Conservation (phyloP, 2,329 filamentous ascomycete genomes). For the Colletotrichum somersetense region DNA sequence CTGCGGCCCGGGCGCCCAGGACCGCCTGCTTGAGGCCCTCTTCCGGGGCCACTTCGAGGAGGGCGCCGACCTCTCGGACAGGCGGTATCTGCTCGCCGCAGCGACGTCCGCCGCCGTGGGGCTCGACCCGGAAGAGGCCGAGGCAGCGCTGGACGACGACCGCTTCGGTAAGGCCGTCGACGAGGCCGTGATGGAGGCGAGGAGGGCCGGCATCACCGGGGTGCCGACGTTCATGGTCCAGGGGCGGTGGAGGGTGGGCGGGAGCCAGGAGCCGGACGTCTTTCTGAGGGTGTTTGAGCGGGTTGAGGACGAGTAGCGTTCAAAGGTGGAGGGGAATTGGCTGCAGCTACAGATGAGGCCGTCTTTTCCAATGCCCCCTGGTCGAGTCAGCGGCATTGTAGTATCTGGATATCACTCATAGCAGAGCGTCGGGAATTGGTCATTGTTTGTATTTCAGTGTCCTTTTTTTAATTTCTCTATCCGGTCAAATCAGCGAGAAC, state of each 20-base stretch:
- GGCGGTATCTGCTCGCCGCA: slow-evolving; percentile 53
- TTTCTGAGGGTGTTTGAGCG: slow-evolving; percentile 77
- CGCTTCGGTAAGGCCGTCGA: slow-evolving; percentile 48
- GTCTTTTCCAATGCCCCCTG: not conserved
- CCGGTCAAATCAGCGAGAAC: not conserved
- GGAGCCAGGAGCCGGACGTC: slow-evolving; percentile 75
- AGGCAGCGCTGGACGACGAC: slow-evolving; percentile 46
- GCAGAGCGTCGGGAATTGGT: slow-evolving; percentile 10
- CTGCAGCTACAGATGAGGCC: not conserved
- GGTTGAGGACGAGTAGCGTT: slow-evolving; percentile 51
- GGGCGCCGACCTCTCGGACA: slow-evolving; percentile 57
- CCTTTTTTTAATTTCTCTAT: not conserved
- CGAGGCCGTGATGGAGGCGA: slow-evolving; percentile 48
- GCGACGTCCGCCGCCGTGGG: slow-evolving; percentile 49
- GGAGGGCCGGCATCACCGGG: slow-evolving; percentile 64
- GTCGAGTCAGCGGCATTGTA: slow-evolving; percentile 5
- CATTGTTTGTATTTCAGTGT: slow-evolving; percentile 1
- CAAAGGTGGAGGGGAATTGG: not conserved
- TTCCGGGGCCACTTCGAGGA: slow-evolving; percentile 58
- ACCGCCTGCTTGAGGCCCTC: slow-evolving; percentile 56
- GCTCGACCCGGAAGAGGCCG: slow-evolving; percentile 45
- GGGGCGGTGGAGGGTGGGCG: slow-evolving; percentile 75
- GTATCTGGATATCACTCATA: not conserved
- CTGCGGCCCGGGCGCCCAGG: slow-evolving; percentile 49
- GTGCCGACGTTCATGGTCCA: slow-evolving; percentile 83